A percentile compares a stretch with the other conserved stretches of the same genome.
Conservation (phyloP, 352 stramenopile species). For the Phytophthora rubi region DNA sequence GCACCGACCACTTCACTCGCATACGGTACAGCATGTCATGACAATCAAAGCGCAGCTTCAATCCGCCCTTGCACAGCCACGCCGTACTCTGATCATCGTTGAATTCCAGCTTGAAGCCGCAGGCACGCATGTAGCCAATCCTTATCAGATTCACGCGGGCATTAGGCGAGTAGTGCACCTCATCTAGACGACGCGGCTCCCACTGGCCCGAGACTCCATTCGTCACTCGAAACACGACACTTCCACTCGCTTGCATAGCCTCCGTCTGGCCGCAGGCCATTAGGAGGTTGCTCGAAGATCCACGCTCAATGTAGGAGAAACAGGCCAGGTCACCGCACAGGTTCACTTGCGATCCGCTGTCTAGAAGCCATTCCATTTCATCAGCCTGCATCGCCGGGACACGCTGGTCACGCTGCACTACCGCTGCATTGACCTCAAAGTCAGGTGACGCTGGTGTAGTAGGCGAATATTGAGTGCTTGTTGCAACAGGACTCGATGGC, state of each 20-base stretch:
- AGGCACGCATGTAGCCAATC: not conserved
- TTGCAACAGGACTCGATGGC: not conserved
- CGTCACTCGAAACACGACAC: not conserved
- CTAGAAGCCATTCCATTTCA: not conserved
- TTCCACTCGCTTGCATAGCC: not conserved
- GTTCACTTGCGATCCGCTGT: not conserved
- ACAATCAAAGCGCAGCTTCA: not conserved
- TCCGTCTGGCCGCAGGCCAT: not conserved
- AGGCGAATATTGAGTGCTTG: not conserved
- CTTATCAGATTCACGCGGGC: not conserved
- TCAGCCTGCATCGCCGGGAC: not conserved
- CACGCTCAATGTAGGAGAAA: not conserved
- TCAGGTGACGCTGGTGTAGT: not conserved
- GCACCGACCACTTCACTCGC: not conserved
- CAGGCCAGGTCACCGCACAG: not conserved
- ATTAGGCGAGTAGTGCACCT: not conserved
- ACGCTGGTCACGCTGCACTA: not conserved
- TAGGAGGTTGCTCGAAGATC: not conserved
- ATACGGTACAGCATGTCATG: not conserved
- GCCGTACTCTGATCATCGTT: not conserved
- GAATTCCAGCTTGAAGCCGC: not conserved
- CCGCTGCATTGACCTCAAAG: not conserved
- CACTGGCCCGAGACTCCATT: not conserved
- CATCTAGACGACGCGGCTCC: not conserved
- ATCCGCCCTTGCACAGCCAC: not conserved